Base-by-base conservation (phyloP, 345 rosid species). In the Euclidium syriacum region DNA sequence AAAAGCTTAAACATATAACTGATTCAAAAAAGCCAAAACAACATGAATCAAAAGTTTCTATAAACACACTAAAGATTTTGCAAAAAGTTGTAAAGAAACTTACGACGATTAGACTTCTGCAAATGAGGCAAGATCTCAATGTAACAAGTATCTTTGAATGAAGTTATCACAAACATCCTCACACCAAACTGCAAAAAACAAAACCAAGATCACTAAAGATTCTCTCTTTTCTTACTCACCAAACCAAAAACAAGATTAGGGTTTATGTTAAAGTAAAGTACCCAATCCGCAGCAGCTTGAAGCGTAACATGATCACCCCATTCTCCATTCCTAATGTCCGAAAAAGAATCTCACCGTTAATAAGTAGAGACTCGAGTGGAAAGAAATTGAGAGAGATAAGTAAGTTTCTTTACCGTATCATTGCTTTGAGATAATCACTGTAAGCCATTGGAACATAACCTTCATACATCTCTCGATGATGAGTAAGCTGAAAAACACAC, bases 1-100 rank as follows among this genome's bases (percentile, higher is more conserved):
- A 94, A 65, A 94, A 94, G 75, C 96, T 94, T 77, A 84, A 73
- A 80, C 73, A 90, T 64, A 94, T 81, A 61, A 87, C 99, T 87
- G 88, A 52, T 32, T 48, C 58, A 66, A 14, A n/a, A n/a, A 53
- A 65, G 24, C 26, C 43, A 39, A 27, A 32, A 56, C n/a, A n/a
- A n/a, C 33, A 46, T 20, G 4, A 7, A 25, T 38, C 6, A 20
- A 22, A 29, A n/a, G n/a, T n/a, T n/a, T n/a, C n/a, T n/a, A n/a
- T n/a, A n/a, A n/a, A n/a, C n/a, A n/a, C n/a, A n/a, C n/a, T n/a
- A n/a, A n/a, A n/a, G 38, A 40, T 30, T 17, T 43, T 18, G 24
- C n/a, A 36, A 5, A 11, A 2, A 18, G 29, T 15, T 12, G 34
- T 6, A 52, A 10, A 7, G 67, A 15, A 52, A 57, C 77, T 79